Base-by-base conservation (phyloP, 2,329 filamentous ascomycete species). In the Clonostachys rosea region DNA sequence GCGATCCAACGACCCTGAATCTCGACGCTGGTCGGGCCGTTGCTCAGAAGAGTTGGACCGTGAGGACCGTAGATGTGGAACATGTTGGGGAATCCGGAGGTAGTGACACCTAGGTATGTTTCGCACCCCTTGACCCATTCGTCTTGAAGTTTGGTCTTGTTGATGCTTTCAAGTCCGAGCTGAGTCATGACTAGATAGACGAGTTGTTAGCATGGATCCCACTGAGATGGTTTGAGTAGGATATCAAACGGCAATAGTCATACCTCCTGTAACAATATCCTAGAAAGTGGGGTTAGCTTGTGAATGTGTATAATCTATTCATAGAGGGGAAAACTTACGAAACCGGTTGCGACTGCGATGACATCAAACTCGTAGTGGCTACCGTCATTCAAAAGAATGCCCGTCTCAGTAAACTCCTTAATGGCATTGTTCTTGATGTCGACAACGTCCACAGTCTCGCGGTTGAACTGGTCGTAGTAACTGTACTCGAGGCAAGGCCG, bases 1-100 rank as follows among this genome's bases (percentile, higher is more conserved):
- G 67, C 64, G 47, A 83, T 74, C 77, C 76, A 83, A 0, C 75
- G 64, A 3, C 77, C 79, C 53, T 84, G 80, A 2, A 78, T 55
- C 50, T 82, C 76, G 8, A 76, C 70, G 2, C 66, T 71, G 1
- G 73, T 70, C 0, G 81, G 80, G 0, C 79, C 80, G 52, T 83
- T 84, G 55, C 68, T 60, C 6, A 83, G 63, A 0, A 77, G 68
- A 0, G 78, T 81, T 0, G 79, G 79, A 0, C 67, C 75, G n/a
- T 84, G 79, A 1, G 71, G 65, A 0, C 79, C 79, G 55, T 81
- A 83, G 43, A 75, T 63, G 52, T 71, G 64, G 59, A 76, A 75
- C 69, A 76, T 74, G 55, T 76, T 76, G 34, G 73, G 73, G 43
- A 70, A 76, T 13, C 68, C 70, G 43, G 57, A 56, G 35, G 73